Percentiles rank a stretch among this genome's conserved stretches.
Evolutionary conservation across 2,329 filamentous ascomycete genomes (phyloP).

Genomic region (Pestalotiopsis sp.): DNA sequence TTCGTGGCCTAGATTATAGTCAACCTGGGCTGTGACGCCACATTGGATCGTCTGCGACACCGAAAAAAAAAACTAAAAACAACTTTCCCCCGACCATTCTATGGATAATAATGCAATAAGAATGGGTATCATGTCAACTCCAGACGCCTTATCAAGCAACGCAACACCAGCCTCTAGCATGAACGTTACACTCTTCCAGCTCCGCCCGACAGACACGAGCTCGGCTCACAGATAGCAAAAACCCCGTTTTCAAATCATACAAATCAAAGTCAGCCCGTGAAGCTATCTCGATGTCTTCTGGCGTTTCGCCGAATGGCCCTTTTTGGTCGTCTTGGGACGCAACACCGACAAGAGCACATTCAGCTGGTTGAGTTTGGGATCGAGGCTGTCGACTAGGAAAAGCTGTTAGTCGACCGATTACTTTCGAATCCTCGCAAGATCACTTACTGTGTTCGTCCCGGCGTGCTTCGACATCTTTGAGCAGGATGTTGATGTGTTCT

Average conservation of each 20-base stretch:
- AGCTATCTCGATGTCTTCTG: neutral
- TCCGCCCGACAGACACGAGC: neutral
- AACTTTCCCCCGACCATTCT: neutral
- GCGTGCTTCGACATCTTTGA: neutral
- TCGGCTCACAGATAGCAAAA: neutral
- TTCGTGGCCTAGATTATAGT: neutral
- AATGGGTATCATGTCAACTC: conserved; percentile 7
- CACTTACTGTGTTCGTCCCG: neutral
- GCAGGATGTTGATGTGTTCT: neutral
- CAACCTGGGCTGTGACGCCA: neutral
- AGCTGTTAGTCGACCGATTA: conserved; percentile 26
- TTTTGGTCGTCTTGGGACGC: neutral
- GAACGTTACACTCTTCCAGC: neutral
- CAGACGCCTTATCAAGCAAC: neutral
- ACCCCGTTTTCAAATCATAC: neutral
- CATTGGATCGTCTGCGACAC: neutral
- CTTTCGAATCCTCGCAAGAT: conserved; percentile 12
- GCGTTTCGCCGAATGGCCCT: conserved; percentile 1
- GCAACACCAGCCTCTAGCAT: neutral
- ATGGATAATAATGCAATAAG: neutral
- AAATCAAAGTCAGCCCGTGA: neutral
- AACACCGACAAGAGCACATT: neutral
- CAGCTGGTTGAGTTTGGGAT: conserved; percentile 14
- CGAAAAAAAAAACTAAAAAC: neutral
- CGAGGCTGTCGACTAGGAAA: conserved; percentile 20